phyloP scores from a whole-genome alignment of 1,284 basidiomycete species.

The Ceratobasidium sp. region DNA sequence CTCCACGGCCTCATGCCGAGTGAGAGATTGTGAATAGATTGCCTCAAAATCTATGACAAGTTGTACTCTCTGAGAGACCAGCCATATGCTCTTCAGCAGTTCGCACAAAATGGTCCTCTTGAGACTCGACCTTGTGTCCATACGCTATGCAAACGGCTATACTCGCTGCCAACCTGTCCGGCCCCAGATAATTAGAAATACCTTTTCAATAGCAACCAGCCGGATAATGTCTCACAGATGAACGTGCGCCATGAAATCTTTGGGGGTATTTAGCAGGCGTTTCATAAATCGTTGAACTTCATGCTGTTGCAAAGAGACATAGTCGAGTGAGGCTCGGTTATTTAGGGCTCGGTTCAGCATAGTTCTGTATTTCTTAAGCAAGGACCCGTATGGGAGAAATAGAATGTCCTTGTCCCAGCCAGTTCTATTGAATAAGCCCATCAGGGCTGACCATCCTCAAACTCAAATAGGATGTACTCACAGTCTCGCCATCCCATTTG shows the following conservation, averaged over 20 bases:
- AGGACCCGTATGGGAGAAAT: background rate
- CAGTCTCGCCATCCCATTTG: background rate
- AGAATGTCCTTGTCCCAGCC: conserved; percentile 7
- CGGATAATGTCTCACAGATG: background rate
- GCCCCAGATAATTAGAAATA: too few relatives aligned
- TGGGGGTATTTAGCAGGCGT: background rate
- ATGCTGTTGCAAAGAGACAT: background rate
- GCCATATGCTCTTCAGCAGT: conserved; percentile 2
- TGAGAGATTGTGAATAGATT: background rate
- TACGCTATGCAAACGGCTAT: conserved; percentile 2
- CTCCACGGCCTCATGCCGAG: background rate
- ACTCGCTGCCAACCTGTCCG: background rate
- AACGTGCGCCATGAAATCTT: background rate
- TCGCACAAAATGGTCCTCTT: background rate
- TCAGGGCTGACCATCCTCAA: background rate
- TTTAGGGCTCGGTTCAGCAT: conserved; percentile 10
- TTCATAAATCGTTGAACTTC: background rate
- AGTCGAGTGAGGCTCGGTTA: background rate
- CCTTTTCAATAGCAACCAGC: too few relatives aligned
- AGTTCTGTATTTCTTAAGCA: background rate
- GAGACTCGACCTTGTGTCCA: conserved; percentile 6
- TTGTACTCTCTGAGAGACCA: background rate
- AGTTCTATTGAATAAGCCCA: background rate
- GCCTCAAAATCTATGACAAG: background rate
- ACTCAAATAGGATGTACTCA: background rate